Evolutionary conservation across 1,139 yeast species (phyloP), one percentile per base, ranked within the genome.

Genomic region (Yamadazyma mexicana): DNA sequence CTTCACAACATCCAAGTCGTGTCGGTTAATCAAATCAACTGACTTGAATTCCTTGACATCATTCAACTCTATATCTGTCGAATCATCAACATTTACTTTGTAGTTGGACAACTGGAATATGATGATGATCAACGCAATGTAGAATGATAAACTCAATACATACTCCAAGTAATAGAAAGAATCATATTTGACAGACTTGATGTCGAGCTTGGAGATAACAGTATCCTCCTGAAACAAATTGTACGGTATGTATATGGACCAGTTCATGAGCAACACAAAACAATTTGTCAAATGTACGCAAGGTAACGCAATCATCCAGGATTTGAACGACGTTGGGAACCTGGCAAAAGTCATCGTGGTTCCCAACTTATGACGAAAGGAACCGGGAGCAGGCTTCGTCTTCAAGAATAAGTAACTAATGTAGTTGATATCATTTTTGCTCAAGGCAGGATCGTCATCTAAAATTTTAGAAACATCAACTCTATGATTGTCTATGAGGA

Each of bases 401-500:
- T 53, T 52, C 30, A 67, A 50, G 23, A 68, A 51, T 11, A 43
- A 38, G 3, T 59, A 46, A 7, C 70, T 64, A 9, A 68, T 42
- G 3, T 47, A 31, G 43, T 67, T 68, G 2, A 59, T 22, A 20
- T 37, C 34, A 20, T 44, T 34, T 9, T 37, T 15, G 6, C 12
- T 17, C 17, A 31, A 35, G 5, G 24, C 6, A n/a, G n/a, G 35
- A 23, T 35, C 37, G 20, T 38, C 35, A 36, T 49, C 40, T n/a
- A 50, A 37, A 10, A 80, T 56, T 44, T 81, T 87, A 9, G 77
- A 75, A 16, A 83, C 65, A 50, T 83, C 89, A 30, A 75, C 59
- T 40, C 88, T 69, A 33, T 80, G 74, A 34, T 83, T 63, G 60
- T 87, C 95, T 33, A 87, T 75, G 22, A 83, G 72, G 14, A 86